These are phyloP conservation scores for Cryptococcus floricola DNA, from an alignment of 1,284 basidiomycete species.

Conservation along the genomic window DNA sequence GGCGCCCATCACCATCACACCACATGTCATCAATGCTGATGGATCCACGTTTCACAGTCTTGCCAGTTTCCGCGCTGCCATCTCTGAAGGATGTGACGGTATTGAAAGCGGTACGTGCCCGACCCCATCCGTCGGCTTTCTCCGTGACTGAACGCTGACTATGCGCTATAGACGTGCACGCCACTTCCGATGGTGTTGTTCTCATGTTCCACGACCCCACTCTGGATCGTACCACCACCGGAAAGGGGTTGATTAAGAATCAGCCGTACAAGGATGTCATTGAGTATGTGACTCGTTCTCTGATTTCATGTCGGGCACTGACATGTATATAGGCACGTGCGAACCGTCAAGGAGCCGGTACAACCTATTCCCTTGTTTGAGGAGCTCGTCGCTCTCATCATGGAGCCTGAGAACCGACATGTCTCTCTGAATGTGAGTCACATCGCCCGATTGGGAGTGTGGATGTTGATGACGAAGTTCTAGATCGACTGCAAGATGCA, in stretches of 20 bases:
- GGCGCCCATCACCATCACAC: neutral
- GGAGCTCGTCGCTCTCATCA: constrained; percentile 73
- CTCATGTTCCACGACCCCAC: constrained; percentile 95
- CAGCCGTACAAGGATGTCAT: constrained; percentile 49
- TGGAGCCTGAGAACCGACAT: constrained; percentile 81
- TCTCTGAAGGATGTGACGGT: constrained; percentile 85
- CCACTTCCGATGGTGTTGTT: constrained; percentile 84
- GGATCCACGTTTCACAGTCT: constrained; percentile 53
- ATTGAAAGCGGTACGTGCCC: constrained; percentile 65
- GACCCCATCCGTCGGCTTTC: neutral
- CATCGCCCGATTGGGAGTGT: neutral
- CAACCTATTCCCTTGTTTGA: constrained; percentile 82
- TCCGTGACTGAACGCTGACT: neutral
- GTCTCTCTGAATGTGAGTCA: constrained; percentile 67
- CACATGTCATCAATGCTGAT: neutral
- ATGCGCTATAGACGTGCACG: constrained; percentile 78
- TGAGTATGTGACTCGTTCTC: constrained; percentile 33
- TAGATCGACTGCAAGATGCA: constrained; percentile 85
- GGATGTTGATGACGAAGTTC: neutral
- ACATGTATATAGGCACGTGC: constrained; percentile 55
- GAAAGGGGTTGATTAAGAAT: constrained; percentile 53
- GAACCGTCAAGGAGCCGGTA: constrained; percentile 76
- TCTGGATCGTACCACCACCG: constrained; percentile 57
- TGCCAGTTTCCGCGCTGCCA: constrained; percentile 87
- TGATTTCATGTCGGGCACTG: neutral